Evolutionary conservation across 345 rosid species (phyloP), one percentile per base, ranked within the genome.

Genomic region (Turritis glabra): DNA sequence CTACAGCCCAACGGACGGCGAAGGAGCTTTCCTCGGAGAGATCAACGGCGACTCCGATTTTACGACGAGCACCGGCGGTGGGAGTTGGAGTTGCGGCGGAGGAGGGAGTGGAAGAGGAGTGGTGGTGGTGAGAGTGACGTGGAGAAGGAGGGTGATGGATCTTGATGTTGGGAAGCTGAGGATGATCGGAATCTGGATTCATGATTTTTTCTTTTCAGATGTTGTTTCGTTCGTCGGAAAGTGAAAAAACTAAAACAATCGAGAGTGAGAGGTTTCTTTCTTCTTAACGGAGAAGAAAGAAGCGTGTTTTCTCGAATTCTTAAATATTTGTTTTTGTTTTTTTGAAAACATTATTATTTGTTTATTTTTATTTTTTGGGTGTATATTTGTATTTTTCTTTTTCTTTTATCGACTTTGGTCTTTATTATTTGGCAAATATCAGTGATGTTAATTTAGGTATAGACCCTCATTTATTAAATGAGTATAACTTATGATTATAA

Each of bases 1-100:
- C 67, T 50, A 92, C 93, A 14, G 98, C 90, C 98, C 98, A 94
- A 71, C 80, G 85, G 57, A 94, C 97, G 74, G 98, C 92, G 80
- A 72, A 81, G 32, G 97, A 88, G 35, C 89, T 85, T 37, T 90
- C 93, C 11, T 94, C 90, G 71, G 97, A 91, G 55, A 90, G 96
- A 77, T 94, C 98, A 30, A 94, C 86, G 5, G 96, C 97, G 22
- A 92, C 92, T 47, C 96, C 96, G 72, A 95, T 85, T 84, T 82
- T 95, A 66, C 96, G 97, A 80, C 89, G 90, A 69, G 95, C 89
- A 46, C 90, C 85, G 47, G 99, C 88, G 54, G 97, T 89, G 40
- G 96, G 97, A 26, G 96, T 92, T 0, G 90, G 87, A 27, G 87
- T 82, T 9, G 83, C 79, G 52, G 79, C 64, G 59, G 78, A 64